These are phyloP conservation scores for Ogataea nakhonphanomensis DNA, from an alignment of 805 yeast genomes.

Conservation along the genomic window DNA sequence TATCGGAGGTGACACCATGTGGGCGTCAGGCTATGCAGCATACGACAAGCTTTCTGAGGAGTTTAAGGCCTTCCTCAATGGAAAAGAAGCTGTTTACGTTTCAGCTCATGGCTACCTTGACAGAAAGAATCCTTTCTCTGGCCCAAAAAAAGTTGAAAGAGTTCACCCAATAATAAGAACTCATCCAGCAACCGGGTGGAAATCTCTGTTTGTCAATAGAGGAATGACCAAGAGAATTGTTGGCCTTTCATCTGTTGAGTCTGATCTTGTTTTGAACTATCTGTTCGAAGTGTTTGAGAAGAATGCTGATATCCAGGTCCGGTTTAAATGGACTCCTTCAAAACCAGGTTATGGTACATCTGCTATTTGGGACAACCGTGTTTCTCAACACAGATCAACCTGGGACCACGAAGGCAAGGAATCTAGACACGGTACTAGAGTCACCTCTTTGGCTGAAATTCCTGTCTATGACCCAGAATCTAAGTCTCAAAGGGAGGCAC, in stretches of 20 bases:
- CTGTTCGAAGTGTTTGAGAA: slow-evolving; percentile 42
- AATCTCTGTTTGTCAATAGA: slow-evolving; percentile 52
- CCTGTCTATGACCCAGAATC: slow-evolving; percentile 50
- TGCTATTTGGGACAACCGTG: slow-evolving; percentile 49
- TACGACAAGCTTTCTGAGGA: slow-evolving; percentile 54
- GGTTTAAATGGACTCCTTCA: slow-evolving; percentile 44
- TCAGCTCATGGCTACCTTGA: slow-evolving; percentile 40
- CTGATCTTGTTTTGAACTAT: slow-evolving; percentile 44
- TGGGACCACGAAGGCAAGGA: slow-evolving; percentile 41
- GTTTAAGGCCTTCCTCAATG: slow-evolving; percentile 48
- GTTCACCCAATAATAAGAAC: slow-evolving; percentile 62
- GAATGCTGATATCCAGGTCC: slow-evolving; percentile 53
- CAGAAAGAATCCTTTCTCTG: slow-evolving; percentile 42
- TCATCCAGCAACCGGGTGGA: slow-evolving; percentile 65
- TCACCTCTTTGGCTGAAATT: slow-evolving; percentile 50
- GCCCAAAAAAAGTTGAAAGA: slow-evolving; percentile 48
- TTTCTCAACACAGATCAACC: slow-evolving; percentile 42
- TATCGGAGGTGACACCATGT: slow-evolving; percentile 55
- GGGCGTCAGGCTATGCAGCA: slow-evolving; percentile 57
- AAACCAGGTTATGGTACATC: slow-evolving; percentile 40
- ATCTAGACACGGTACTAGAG: slow-evolving; percentile 52
- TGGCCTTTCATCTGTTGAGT: slow-evolving; percentile 51
- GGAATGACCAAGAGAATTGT: slow-evolving; percentile 48
- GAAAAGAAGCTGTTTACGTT: slow-evolving; percentile 44
- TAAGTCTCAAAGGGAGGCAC: slow-evolving; percentile 50